Base-by-base conservation (phyloP, 1,284 basidiomycete species). In the Singerocomus inundabilis region DNA sequence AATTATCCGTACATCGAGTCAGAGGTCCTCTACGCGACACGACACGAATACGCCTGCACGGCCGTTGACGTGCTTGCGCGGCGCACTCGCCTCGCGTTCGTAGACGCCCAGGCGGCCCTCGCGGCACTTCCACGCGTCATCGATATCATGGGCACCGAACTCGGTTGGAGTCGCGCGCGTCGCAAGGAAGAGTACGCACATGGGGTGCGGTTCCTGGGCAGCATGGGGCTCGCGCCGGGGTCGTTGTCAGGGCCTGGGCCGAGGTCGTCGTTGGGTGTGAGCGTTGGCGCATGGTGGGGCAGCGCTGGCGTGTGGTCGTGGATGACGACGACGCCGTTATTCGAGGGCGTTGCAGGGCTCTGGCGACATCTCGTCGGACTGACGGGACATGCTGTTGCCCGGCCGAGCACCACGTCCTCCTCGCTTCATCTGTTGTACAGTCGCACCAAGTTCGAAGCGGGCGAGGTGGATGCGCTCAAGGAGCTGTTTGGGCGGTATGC, bases 41-140 rank as follows among this genome's bases (percentile, higher is more conserved):
- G 85, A 40, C 79, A 92, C 71, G 96, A 98, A 73, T 98, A 96
- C 69, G 95, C 95, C 0, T 80, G 85, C 50, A 95, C 88, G 16
- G 91, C 93, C 7, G 78, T 88, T 55, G 96, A 99, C 72, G 91
- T 98, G 63, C 83, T 98, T 61, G 92, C 92, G 2, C 89, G 96
- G 6, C 88, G 95, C 48, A 90, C 90, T 18, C 86, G 95, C 36
- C 79, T 98, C 39, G 88, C 91, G 11, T 98, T 98, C 82, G 82
- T 98, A 58, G 95, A 98, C 70, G 88, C 87, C 2, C 88, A 90
- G 61, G 90, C 90, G 0, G 87, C 96, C 0, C 80, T 96, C 45
- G 84, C 90, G 44, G 82, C 88, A 1, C 81, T 98, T 50, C 94
- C 95, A 2, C 80, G 81, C 34, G 85, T 98, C 47, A 85, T 97